Base-by-base conservation (phyloP, 163 green algal genomes). In the Coccomyxa subellipsoidea region DNA sequence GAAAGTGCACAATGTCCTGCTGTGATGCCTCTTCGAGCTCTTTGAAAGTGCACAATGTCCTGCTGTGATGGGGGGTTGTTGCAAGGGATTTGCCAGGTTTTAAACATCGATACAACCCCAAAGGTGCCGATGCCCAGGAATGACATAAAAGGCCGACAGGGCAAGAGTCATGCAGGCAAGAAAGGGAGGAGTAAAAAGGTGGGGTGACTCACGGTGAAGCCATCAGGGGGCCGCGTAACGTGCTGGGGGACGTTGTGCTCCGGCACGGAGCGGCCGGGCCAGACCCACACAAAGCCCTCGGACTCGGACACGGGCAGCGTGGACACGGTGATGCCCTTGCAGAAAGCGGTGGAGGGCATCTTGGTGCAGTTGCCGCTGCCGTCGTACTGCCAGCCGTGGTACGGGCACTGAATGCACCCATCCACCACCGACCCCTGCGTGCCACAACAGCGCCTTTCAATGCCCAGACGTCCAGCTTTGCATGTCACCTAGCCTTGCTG, bases 221-320 rank as follows among this genome's bases (percentile, higher is more conserved):
- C 92, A 0, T 77, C 5, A 0, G 92, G 92, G 23, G 91, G 91
- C 35, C 29, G 54, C 3, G 88, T 76, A 18, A 86, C 78, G 37
- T 80, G 35, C n/a, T 81, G 59, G 0, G 80, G 78, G 76, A 84
- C 21, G 39, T 23, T 54, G 21, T 69, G 23, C 38, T 77, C 32
- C 1, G 93, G 88, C 79, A 81, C 69, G 5, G 81, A 83, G 39
- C 90, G 80, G 1, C 96, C 96, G 3, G 96, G 94, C 94, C 94
- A 99, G 23, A 98, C 91, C 92, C 93, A 99, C 15, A 99, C 85
- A 83, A 99, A 95, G 27, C 96, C 96, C 72, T 98, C 95, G 54
- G 90, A 88, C 89, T 99, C 96, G 0, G 88, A 81, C 69, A 92
- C 91, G 0, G 92, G 91, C 83, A 98, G 85, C 36, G 92, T 81